phyloP scores from a whole-genome alignment of 768 basidiomycete species.

The Phaeotremella skinneri region DNA sequence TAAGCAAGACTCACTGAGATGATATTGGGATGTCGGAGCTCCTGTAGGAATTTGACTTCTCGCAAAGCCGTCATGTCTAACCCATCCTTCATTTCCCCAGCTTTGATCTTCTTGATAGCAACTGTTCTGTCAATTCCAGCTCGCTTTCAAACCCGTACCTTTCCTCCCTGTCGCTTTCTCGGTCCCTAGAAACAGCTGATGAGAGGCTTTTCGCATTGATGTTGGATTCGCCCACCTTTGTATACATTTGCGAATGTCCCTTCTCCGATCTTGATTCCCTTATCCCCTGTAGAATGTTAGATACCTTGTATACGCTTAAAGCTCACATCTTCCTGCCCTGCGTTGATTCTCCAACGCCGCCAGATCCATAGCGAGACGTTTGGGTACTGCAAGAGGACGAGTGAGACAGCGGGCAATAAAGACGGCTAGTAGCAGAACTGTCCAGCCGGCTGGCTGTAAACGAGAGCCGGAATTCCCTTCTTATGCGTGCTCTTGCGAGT shows the following conservation, averaged over 20 bases:
- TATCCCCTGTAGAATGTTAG: slow-evolving; percentile 38
- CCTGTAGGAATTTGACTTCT: slow-evolving; percentile 94
- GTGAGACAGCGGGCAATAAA: no score
- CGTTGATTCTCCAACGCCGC: slow-evolving; percentile 26
- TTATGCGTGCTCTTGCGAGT: no score
- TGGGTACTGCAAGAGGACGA: background rate
- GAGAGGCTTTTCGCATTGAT: background rate
- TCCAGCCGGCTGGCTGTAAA: no score
- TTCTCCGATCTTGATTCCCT: slow-evolving; percentile 57
- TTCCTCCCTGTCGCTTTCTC: slow-evolving; percentile 42
- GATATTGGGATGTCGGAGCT: slow-evolving; percentile 88
- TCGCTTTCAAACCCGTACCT: slow-evolving; percentile 14
- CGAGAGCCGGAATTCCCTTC: no score
- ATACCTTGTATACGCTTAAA: background rate
- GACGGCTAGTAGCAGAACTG: no score
- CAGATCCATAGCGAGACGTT: slow-evolving; percentile 19
- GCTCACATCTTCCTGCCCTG: slow-evolving; percentile 27
- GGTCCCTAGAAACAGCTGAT: slow-evolving; percentile 10
- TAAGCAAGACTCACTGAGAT: slow-evolving; percentile 66
- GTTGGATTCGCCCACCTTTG: slow-evolving; percentile 59
- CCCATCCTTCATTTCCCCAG: slow-evolving; percentile 94
- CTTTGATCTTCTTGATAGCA: slow-evolving; percentile 97
- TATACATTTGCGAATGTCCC: slow-evolving; percentile 97
- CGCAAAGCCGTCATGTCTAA: slow-evolving; percentile 98
- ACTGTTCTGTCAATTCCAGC: slow-evolving; percentile 61